Evolutionary conservation across 139 green algal species (phyloP).

Genomic region (Desmodesmus armatus): DNA sequence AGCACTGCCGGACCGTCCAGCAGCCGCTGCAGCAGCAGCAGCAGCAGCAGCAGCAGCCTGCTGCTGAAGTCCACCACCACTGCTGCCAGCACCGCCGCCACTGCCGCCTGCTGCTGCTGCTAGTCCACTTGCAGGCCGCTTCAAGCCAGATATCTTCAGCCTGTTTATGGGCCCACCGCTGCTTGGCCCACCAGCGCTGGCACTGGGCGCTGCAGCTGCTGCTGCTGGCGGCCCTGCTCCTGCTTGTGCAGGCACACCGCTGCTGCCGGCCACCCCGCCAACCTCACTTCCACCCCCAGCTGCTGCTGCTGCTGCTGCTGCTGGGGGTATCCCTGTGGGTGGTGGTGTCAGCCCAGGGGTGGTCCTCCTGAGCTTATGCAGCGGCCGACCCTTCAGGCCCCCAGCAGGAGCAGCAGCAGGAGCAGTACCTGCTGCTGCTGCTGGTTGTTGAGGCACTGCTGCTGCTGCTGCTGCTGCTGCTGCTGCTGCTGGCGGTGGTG

Average conservation of each 20-base stretch:
- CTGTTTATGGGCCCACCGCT: background rate
- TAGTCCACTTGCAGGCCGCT: background rate
- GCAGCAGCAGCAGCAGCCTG: background rate
- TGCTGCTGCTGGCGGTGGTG: background rate
- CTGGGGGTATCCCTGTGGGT: too few species aligned
- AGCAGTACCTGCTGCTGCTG: background rate
- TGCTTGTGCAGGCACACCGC: background rate
- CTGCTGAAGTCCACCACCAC: background rate
- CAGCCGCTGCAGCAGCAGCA: background rate
- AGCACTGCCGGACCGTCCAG: background rate
- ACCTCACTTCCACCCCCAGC: background rate
- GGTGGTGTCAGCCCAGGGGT: too few species aligned
- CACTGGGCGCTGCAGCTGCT: background rate
- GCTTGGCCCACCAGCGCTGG: background rate
- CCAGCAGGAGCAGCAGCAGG: background rate
- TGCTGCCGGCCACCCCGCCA: background rate
- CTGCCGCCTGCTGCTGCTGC: background rate
- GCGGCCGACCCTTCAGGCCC: background rate
- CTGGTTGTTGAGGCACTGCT: background rate
- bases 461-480: background rate
- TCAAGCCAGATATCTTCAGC: too few species aligned
- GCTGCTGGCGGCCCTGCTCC: constrained; percentile 2
- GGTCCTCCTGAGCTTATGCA: background rate
- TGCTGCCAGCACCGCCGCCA: background rate
- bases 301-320: constrained; percentile 14